A percentile compares a stretch with the other conserved stretches of the same genome.
These are phyloP conservation scores for Flueggea neowawraea DNA, from an alignment of 441 rosid species.

Conservation along the genomic window DNA sequence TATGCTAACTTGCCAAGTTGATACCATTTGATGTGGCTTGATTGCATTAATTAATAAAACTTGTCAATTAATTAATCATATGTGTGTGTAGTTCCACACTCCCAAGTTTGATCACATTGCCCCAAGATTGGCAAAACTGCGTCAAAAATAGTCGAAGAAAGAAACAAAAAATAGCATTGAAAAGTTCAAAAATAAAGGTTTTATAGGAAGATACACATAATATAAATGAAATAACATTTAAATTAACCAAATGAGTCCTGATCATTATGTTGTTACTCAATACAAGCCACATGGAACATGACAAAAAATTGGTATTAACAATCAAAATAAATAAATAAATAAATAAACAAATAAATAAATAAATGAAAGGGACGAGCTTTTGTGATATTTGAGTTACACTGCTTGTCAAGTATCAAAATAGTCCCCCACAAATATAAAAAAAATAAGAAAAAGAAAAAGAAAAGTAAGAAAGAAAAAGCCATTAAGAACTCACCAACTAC, in stretches of 20 bases:
- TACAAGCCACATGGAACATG: background rate
- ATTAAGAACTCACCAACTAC: conserved; percentile 28
- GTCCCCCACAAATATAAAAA: conserved; percentile 21
- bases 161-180: too few relatives aligned
- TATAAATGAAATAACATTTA: background rate
- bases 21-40: too few relatives aligned
- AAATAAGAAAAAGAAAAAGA: background rate
- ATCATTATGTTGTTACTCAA: background rate
- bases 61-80: too few relatives aligned
- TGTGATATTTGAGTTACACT: conserved; percentile 4
- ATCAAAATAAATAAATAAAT: background rate
- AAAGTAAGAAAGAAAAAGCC: conserved; percentile 11
- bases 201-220: too few relatives aligned
- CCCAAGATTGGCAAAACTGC: too few relatives aligned
- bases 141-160: too few relatives aligned
- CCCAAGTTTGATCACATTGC: too few relatives aligned
- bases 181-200: too few relatives aligned
- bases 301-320: background rate
- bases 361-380: background rate
- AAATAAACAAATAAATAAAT: background rate
- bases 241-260: background rate
- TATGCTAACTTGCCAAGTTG: too few relatives aligned
- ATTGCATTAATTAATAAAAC: too few relatives aligned
- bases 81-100: too few relatives aligned
- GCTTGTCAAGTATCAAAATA: conserved; percentile 8